These are phyloP conservation scores for Tylopilus plumbeoviolaceoides DNA, from an alignment of 768 basidiomycete genomes.

Conservation along the genomic window DNA sequence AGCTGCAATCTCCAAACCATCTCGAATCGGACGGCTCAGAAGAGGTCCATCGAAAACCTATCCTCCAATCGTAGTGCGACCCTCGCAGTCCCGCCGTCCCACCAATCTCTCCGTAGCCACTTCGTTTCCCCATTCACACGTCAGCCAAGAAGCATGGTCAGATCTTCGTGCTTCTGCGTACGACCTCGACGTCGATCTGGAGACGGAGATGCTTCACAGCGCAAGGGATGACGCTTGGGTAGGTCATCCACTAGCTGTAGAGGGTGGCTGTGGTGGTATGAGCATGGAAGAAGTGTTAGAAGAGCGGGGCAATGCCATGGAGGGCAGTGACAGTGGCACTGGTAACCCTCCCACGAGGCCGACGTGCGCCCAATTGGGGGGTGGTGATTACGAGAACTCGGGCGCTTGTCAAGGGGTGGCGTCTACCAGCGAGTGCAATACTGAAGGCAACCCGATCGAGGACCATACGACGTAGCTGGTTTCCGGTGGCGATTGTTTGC, in stretches of 20 bases:
- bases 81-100: slow-evolving; percentile 15
- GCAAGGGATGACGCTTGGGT: slow-evolving; percentile 19
- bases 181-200: slow-evolving; percentile 25
- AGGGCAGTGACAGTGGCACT: slow-evolving; percentile 10
- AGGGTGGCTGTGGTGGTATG: background rate
- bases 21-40: background rate
- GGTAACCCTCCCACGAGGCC: background rate
- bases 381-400: slow-evolving; percentile 12
- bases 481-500: background rate
- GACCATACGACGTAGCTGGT: background rate
- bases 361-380: background rate
- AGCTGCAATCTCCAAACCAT: background rate
- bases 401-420: background rate
- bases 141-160: slow-evolving; percentile 22
- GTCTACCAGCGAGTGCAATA: background rate
- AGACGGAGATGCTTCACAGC: slow-evolving; percentile 24
- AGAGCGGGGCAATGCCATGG: slow-evolving; percentile 1
- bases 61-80: slow-evolving; percentile 2
- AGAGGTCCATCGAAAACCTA: background rate
- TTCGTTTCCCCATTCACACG: slow-evolving; percentile 21
- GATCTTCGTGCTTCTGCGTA: slow-evolving; percentile 22
- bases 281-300: background rate
- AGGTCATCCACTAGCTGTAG: slow-evolving; percentile 12
- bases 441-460: background rate
- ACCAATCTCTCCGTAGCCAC: slow-evolving; percentile 21